Base-by-base conservation (phyloP, 2,329 filamentous ascomycete genomes). In the Aspergillus piperis region DNA sequence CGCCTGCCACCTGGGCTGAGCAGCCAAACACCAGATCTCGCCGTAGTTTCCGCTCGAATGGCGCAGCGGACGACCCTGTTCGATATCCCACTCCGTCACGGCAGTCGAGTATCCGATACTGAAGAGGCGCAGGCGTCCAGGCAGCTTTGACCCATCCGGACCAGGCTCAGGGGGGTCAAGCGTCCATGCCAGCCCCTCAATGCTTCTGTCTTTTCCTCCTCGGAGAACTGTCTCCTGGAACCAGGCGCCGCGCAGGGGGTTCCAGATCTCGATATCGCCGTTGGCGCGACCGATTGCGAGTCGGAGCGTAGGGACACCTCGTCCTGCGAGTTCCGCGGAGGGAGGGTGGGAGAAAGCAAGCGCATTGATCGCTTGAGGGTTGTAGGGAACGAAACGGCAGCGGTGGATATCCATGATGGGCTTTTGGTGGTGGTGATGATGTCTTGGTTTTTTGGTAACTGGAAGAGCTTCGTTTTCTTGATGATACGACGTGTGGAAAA, bases 181-280 rank as follows among this genome's bases (percentile, higher is more conserved):
- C 42, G 90, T 92, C 95, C 95, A 99, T 42, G 89, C 89, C 25
- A 99, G 83, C 7, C 91, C 92, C 77, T 99, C 95, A 63, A 97
- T 89, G 71, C 90, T 96, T 65, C 92, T 85, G 69, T 92, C 90
- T 69, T 90, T 88, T 53, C 92, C 92, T 64, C 94, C 93, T 38
- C 86, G 85, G 54, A 98, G 88, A 62, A 93, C 87, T 41, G 87
- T 88, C 80, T 99, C 95, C 75, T 98, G 95, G 65, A 92, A 85
- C 95, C 95, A 99, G 63, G 84, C 81, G 15, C 91, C 91, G 65
- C 86, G 86, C 57, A 88, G 80, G 3, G 94, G 92, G 75, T 96
- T 96, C 95, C 95, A 99, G 66, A 99, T 92, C 79, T 99, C 95
- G 68, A 99, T 95, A 72, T 96, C 91, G 68, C 95, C 95, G 75